phyloP scores from a whole-genome alignment of 768 basidiomycete species.

The Agrocybe chaxingu region DNA sequence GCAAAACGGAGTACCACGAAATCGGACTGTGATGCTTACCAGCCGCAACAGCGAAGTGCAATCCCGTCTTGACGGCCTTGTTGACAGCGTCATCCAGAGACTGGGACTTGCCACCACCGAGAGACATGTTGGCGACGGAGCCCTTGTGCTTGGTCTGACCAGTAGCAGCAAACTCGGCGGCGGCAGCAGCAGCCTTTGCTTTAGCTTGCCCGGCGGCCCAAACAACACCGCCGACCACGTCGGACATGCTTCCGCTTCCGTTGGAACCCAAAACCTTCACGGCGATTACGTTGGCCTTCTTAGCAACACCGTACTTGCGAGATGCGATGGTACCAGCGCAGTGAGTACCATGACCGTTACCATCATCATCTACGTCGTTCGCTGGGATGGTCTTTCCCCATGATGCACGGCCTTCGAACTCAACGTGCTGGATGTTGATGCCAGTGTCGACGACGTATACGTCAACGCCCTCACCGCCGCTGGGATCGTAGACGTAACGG shows the following conservation, averaged over 20 bases:
- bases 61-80: constrained; percentile 73
- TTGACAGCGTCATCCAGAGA: constrained; percentile 86
- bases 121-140: constrained; percentile 95
- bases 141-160: constrained; percentile 88
- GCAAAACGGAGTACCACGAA: neutral
- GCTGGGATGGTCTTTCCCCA: constrained; percentile 94
- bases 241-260: constrained; percentile 92
- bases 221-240: constrained; percentile 84
- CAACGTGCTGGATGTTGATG: constrained; percentile 80
- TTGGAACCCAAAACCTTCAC: constrained; percentile 95
- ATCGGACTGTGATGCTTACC: constrained; percentile 43
- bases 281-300: constrained; percentile 84
- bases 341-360: constrained; percentile 94
- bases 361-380: constrained; percentile 84
- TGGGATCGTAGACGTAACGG: constrained; percentile 66
- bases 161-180: constrained; percentile 63
- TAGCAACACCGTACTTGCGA: constrained; percentile 91
- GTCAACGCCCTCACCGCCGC: constrained; percentile 91
- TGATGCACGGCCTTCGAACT: constrained; percentile 84
- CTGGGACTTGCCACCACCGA: constrained; percentile 91
- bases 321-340: constrained; percentile 98
- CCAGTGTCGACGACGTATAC: constrained; percentile 89
- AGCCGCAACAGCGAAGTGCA: constrained; percentile 97
- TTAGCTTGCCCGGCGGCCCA: constrained; percentile 65
- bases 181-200: constrained; percentile 56